Conservation (phyloP, 169 alveolate species). For the Perkinsus chesapeaki region DNA sequence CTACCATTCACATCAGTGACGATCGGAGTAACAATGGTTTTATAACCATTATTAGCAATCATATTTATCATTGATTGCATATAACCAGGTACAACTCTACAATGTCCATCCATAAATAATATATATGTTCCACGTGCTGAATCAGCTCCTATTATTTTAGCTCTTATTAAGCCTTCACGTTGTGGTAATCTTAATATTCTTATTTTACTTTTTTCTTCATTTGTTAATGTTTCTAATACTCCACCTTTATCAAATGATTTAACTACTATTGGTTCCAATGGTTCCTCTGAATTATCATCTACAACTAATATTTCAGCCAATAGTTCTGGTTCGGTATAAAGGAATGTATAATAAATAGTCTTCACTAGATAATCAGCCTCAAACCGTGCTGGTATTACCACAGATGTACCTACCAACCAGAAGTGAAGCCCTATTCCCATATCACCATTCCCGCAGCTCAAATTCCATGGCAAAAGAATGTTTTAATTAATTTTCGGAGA, state of each 20-base stretch:
- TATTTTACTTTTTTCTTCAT: constrained; percentile 12
- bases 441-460: too few species aligned
- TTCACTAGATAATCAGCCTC: constrained; percentile 29
- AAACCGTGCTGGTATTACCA: constrained; percentile 30
- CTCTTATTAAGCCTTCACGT: constrained; percentile 41
- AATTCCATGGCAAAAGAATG: too few species aligned
- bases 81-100: constrained; percentile 42
- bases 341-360: constrained; percentile 27
- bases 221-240: constrained; percentile 22
- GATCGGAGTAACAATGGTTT: background rate
- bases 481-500: too few species aligned
- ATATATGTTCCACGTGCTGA: constrained; percentile 39
- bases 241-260: background rate
- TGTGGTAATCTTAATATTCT: constrained; percentile 20
- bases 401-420: background rate
- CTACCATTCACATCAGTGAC: constrained; percentile 10
- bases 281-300: constrained; percentile 22
- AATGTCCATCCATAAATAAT: constrained; percentile 46
- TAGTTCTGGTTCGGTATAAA: constrained; percentile 20
- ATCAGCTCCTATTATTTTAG: constrained; percentile 44
- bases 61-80: constrained; percentile 29
- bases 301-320: constrained; percentile 29
- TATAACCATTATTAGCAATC: constrained; percentile 10
- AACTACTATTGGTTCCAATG: background rate
- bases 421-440: too few species aligned